Evolutionary conservation across 2,329 filamentous ascomycete genomes (phyloP).

Genomic region (Microcyclosporella mali): DNA sequence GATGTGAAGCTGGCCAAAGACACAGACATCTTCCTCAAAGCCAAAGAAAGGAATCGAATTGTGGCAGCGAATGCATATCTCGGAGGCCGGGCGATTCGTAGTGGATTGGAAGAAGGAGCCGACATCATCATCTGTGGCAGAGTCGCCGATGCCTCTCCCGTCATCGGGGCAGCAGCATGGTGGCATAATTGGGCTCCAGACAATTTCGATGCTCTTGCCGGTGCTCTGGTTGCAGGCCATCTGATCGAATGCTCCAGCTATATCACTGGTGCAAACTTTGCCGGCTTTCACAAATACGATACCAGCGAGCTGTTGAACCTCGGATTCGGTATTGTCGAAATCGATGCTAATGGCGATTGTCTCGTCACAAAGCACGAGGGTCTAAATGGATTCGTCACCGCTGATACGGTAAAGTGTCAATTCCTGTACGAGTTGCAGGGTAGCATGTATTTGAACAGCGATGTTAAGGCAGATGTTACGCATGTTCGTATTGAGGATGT

Average conservation of each 20-base stretch:
- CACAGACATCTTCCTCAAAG: conserved; percentile 16
- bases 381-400: conserved; percentile 33
- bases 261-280: conserved; percentile 37
- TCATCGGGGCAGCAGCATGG: conserved; percentile 38
- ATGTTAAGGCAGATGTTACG: conserved; percentile 49
- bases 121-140: conserved; percentile 40
- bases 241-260: conserved; percentile 40
- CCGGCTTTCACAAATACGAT: conserved; percentile 35
- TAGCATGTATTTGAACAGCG: conserved; percentile 51
- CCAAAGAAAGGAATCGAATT: conserved; percentile 16
- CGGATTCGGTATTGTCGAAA: conserved; percentile 28
- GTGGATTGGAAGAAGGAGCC: conserved; percentile 35
- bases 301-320: conserved; percentile 30
- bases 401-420: conserved; percentile 48
- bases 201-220: conserved; percentile 34
- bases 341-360: conserved; percentile 31
- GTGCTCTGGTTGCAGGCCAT: conserved; percentile 36
- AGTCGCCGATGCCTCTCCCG: conserved; percentile 37
- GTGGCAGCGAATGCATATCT: conserved; percentile 35
- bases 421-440: conserved; percentile 51
- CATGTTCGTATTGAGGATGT: conserved; percentile 47
- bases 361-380: conserved; percentile 32
- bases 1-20: conserved; percentile 20
- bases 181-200: conserved; percentile 38
- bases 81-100: conserved; percentile 38